A percentile compares a stretch with the other conserved stretches of the same genome.
Conservation (phyloP, 2,329 filamentous ascomycete genomes). For the Arthroderma sp. region DNA sequence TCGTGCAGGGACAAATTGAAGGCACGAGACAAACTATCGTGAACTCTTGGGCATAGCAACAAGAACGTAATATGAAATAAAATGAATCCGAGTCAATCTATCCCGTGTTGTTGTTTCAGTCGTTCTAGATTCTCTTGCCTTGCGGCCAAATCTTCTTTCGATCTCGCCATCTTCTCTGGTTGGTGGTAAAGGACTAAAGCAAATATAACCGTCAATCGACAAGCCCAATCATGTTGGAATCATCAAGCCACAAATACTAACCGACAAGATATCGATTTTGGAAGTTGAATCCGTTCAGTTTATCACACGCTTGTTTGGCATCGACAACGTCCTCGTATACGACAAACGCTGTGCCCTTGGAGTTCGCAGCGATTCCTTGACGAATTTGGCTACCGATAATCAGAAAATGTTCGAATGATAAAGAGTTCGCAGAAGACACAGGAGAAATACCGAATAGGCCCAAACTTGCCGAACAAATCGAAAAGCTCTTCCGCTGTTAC, state of each 20-base stretch:
- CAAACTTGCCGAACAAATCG: slow-evolving; percentile 96
- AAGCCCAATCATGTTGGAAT: too few relatives aligned
- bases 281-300: slow-evolving; percentile 99
- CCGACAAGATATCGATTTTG: slow-evolving; percentile 98
- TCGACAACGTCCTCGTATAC: slow-evolving; percentile 99
- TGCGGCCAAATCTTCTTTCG: slow-evolving; percentile 85
- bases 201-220: not conserved
- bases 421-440: too few relatives aligned
- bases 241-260: slow-evolving; percentile 37
- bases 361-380: slow-evolving; percentile 92
- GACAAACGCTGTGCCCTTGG: slow-evolving; percentile 96
- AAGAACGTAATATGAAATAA: too few relatives aligned
- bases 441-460: slow-evolving; percentile 63
- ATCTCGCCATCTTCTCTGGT: slow-evolving; percentile 66
- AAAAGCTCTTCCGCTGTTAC: slow-evolving; percentile 96
- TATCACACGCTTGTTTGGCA: slow-evolving; percentile 97
- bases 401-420: too few relatives aligned
- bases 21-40: too few relatives aligned
- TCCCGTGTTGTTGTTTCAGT: slow-evolving; percentile 94
- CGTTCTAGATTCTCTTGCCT: slow-evolving; percentile 96
- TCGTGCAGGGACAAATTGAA: too few relatives aligned
- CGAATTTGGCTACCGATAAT: slow-evolving; percentile 66
- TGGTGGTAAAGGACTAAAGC: slow-evolving; percentile 59
- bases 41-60: too few relatives aligned
- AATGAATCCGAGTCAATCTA: slow-evolving; percentile 57